Evolutionary conservation across 2,329 filamentous ascomycete species (phyloP).

Genomic region (Penicillium sp.): DNA sequence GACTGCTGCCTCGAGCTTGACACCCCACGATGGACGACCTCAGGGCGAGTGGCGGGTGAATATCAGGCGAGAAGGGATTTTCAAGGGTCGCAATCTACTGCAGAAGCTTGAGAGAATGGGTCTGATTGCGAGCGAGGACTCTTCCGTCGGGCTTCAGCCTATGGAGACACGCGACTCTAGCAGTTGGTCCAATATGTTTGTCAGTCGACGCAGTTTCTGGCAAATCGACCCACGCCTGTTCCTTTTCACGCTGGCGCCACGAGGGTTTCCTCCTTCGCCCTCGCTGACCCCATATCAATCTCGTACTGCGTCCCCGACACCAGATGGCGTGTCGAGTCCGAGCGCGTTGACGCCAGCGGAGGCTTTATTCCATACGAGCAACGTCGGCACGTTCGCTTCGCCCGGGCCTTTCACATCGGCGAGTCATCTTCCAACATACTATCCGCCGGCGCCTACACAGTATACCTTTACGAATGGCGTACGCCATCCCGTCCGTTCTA

Average conservation of each 20-base stretch:
- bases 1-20: constrained; percentile 65
- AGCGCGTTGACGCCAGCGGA: constrained; percentile 24
- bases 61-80: constrained; percentile 83
- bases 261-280: constrained; percentile 53
- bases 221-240: constrained; percentile 86
- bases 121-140: constrained; percentile 74
- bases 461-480: constrained; percentile 78
- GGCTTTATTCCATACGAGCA: constrained; percentile 42
- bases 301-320: constrained; percentile 55
- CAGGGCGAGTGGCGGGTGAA: constrained; percentile 84
- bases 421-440: constrained; percentile 88
- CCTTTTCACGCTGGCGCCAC: constrained; percentile 78
- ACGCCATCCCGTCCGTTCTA: constrained; percentile 83
- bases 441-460: constrained; percentile 78
- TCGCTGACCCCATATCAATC: constrained; percentile 56
- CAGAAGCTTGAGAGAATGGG: constrained; percentile 95
- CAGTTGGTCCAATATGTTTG: constrained; percentile 80
- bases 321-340: constrained; percentile 31
- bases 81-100: constrained; percentile 79
- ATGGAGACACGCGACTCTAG: constrained; percentile 64
- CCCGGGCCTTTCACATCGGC: constrained; percentile 76
- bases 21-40: constrained; percentile 71
- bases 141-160: constrained; percentile 67
- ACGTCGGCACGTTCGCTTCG: constrained; percentile 35
- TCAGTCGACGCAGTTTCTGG: constrained; percentile 83